Conservation (phyloP, 169 alveolate genomes). For the Plasmodium falciparum region DNA sequence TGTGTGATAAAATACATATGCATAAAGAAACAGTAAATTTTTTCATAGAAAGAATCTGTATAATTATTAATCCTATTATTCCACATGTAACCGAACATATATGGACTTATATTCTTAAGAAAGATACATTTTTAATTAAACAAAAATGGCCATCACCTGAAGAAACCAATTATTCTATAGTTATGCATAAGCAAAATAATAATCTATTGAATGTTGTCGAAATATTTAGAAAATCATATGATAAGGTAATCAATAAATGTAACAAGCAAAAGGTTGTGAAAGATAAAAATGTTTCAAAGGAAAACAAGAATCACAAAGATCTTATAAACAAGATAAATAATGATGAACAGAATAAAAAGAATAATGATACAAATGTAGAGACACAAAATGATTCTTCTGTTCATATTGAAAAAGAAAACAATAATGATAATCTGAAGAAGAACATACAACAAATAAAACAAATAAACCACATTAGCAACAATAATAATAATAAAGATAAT, state of each 20-base stretch:
- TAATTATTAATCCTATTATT: slow-evolving; percentile 89
- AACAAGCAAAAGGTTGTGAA: slow-evolving; percentile 15
- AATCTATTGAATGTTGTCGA: slow-evolving; percentile 69
- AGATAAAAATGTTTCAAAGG: background rate
- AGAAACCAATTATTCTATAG: slow-evolving; percentile 80
- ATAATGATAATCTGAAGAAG: background rate
- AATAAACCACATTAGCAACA: background rate
- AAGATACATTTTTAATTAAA: slow-evolving; percentile 80
- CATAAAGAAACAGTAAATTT: slow-evolving; percentile 60
- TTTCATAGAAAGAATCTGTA: slow-evolving; percentile 86
- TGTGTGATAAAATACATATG: slow-evolving; percentile 75
- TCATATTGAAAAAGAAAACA: background rate
- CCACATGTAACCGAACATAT: slow-evolving; percentile 94
- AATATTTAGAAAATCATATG: slow-evolving; percentile 69
- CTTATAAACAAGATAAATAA: background rate
- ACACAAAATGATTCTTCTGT: too few relatives aligned
- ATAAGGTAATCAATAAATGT: slow-evolving; percentile 45
- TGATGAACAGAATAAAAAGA: background rate
- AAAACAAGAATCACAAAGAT: background rate
- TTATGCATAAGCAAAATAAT: slow-evolving; percentile 78
- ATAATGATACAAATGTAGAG: background rate
- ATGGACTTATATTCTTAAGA: slow-evolving; percentile 89
- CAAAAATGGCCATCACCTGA: slow-evolving; percentile 89
- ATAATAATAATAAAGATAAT: background rate
- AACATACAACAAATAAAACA: background rate